Evolutionary conservation across 2,329 filamentous ascomycete genomes (phyloP).

Genomic region (Fusarium sp.): DNA sequence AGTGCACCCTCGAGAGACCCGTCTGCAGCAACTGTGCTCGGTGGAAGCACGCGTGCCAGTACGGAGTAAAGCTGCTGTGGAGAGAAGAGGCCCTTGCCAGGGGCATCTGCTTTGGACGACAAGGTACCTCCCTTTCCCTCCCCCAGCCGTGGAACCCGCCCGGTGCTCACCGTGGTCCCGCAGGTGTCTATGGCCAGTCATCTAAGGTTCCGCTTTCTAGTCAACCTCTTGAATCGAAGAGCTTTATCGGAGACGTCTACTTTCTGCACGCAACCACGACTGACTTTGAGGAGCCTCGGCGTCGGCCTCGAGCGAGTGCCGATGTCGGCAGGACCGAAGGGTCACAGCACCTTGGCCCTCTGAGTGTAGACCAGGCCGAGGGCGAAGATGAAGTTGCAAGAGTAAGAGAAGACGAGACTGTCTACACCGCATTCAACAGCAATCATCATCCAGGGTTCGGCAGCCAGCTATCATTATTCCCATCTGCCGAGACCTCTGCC

Average conservation of each 20-base stretch:
- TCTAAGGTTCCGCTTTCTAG: conserved; percentile 1
- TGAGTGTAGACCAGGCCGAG: neutral
- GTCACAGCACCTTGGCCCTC: no score
- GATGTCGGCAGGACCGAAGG: neutral
- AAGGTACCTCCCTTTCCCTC: neutral
- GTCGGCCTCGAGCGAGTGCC: neutral
- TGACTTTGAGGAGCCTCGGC: neutral
- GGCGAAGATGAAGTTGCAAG: neutral
- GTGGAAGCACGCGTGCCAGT: conserved; percentile 5
- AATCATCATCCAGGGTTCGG: neutral
- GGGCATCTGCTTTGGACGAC: conserved; percentile 15
- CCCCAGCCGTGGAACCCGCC: neutral
- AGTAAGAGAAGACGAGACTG: neutral
- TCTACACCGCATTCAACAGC: neutral
- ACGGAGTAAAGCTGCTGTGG: conserved; percentile 15
- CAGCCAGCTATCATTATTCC: neutral
- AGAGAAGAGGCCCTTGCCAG: conserved; percentile 20
- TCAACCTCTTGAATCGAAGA: neutral
- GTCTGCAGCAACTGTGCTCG: conserved; percentile 12
- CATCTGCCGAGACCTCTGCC: neutral
- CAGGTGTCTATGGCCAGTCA: conserved; percentile 12
- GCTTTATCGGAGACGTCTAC: conserved; percentile 1
- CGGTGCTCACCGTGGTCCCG: neutral
- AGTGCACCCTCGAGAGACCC: conserved; percentile 10
- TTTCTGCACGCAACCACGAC: conserved; percentile 1